These are phyloP conservation scores for Myriangium duriaei DNA, from an alignment of 2,329 filamentous ascomycete genomes.

Conservation along the genomic window DNA sequence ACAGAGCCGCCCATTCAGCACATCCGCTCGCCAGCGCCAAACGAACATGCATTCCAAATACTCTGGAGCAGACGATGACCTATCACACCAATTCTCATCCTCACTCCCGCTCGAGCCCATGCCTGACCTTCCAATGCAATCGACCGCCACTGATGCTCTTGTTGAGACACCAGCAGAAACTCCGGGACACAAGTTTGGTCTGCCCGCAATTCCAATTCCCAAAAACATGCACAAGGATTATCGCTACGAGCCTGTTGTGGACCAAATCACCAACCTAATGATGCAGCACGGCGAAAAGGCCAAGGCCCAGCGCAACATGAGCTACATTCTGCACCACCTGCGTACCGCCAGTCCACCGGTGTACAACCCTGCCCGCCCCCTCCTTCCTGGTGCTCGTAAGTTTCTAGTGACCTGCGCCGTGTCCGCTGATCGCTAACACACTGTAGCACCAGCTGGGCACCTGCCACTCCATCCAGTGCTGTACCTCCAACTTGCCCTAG, in stretches of 20 bases:
- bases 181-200: conserved; percentile 58
- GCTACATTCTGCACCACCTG: conserved; percentile 66
- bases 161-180: neutral
- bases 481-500: conserved; percentile 81
- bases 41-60: conserved; percentile 13
- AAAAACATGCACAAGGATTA: conserved; percentile 55
- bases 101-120: neutral
- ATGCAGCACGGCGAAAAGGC: conserved; percentile 89
- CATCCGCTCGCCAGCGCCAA: conserved; percentile 31
- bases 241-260: conserved; percentile 73
- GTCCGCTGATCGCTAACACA: conserved; percentile 1
- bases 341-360: conserved; percentile 73
- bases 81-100: neutral
- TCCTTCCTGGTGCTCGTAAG: conserved; percentile 52
- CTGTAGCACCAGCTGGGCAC: conserved; percentile 54
- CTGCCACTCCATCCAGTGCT: conserved; percentile 80
- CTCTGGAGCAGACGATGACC: neutral
- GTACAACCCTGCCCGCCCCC: conserved; percentile 55
- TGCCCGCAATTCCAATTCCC: conserved; percentile 56
- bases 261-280: conserved; percentile 78
- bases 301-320: conserved; percentile 85
- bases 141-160: neutral
- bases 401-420: neutral
- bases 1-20: conserved; percentile 45
- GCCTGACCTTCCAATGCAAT: conserved; percentile 2